Evolutionary conservation across 768 basidiomycete genomes (phyloP), one percentile per base, ranked within the genome.

Genomic region (Lentinula boryana): DNA sequence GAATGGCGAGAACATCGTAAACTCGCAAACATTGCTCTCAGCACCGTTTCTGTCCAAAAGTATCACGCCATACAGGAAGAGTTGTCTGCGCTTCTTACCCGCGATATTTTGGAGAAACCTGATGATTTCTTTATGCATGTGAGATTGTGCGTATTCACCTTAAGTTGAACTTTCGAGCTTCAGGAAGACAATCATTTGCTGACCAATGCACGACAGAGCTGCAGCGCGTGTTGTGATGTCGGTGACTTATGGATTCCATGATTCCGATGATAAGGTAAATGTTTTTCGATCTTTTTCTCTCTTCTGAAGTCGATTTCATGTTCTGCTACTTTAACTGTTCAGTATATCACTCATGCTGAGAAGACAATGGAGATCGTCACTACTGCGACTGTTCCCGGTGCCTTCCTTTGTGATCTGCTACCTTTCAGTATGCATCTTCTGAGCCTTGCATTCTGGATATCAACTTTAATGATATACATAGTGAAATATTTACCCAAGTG

Each of bases 61-160:
- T 78, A 76, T 38, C 62, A 69, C n/a, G 31, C 27, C 0, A 55
- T 74, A 7, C 75, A 74, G 40, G 69, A 75, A 59, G 64, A 68
- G 10, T 49, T 69, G 5, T 60, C 66, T 8, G 63, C 66, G 1
- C 57, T 63, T 33, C 63, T 70, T 27, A 18, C 62, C 15, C 21
- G 58, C 32, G 61, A 51, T 46, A 41, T 72, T 33, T 5, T 66
- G 18, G 49, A 60, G 5, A 31, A 54, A 2, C 68, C 67, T 10
- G 50, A 54, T 3, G 62, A 65, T 40, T 71, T 71, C 40, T 58
- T 63, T n/a, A 51, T 46, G 13, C 64, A 68, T 54, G 54, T 69
- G 46, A 63, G 65, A 51, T 46, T 66, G 62, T 69, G 58, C 9
- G 53, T 16, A 9, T n/a, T n/a, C 5, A 12, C n/a, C 12, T 5